phyloP scores from a whole-genome alignment of 176 grass and related monocot genomes.

The Oropetium thomaeum region DNA sequence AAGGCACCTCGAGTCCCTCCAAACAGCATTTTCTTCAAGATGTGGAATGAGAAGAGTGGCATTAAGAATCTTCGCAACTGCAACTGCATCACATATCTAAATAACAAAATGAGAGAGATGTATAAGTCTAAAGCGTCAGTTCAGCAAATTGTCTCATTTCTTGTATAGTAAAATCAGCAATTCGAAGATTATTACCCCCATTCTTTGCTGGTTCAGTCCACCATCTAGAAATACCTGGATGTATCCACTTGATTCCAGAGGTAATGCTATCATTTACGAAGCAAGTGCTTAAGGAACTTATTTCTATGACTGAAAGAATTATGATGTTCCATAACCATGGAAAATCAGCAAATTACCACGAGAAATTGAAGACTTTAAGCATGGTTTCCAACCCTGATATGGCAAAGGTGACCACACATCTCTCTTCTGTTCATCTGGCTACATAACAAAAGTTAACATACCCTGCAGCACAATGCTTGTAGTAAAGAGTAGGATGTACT shows the following conservation, averaged over 20 bases:
- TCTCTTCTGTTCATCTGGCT: conserved; percentile 60
- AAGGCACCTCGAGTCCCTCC: conserved; percentile 86
- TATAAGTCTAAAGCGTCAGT: conserved; percentile 6
- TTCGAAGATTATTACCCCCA: conserved; percentile 65
- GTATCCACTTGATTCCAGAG: conserved; percentile 61
- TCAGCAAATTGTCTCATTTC: conserved; percentile 17
- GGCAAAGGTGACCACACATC: conserved; percentile 73
- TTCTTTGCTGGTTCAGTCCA: conserved; percentile 94
- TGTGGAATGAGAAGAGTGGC: conserved; percentile 87
- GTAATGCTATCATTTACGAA: conserved; percentile 37
- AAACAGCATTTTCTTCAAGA: conserved; percentile 96
- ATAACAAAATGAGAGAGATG: conserved; percentile 25
- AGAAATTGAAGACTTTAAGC: conserved; percentile 39
- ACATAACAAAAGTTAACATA: conserved; percentile 8
- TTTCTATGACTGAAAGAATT: neutral
- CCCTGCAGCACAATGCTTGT: neutral
- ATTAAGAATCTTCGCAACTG: conserved; percentile 94
- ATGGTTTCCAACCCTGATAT: conserved; percentile 80
- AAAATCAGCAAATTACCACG: conserved; percentile 48
- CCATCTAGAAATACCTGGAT: conserved; percentile 99
- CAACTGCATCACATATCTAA: conserved; percentile 97
- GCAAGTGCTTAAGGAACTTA: conserved; percentile 5
- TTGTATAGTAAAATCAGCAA: neutral
- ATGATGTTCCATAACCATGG: neutral
- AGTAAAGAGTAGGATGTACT: conserved; percentile 34